Conservation (phyloP, 1,284 basidiomycete genomes). For the Xerocomus nothofagi region DNA sequence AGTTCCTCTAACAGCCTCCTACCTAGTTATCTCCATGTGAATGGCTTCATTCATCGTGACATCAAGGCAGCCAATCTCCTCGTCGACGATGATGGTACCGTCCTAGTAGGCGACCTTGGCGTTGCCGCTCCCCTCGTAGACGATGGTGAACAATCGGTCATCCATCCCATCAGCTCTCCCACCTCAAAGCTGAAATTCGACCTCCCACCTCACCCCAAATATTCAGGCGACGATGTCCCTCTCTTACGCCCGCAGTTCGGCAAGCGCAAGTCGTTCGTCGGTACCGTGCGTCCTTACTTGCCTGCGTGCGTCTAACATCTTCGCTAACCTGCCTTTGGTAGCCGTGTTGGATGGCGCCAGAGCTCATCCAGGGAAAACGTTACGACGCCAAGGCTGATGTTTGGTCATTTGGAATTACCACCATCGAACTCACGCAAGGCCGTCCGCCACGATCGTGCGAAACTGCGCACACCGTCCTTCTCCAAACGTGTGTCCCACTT, state of each 20-base stretch:
- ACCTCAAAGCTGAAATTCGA: slow-evolving; percentile 39
- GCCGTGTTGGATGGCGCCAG: slow-evolving; percentile 95
- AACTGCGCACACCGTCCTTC: slow-evolving; percentile 69
- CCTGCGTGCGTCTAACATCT: background rate
- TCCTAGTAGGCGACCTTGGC: slow-evolving; percentile 85
- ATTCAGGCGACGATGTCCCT: slow-evolving; percentile 1
- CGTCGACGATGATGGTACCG: slow-evolving; percentile 85
- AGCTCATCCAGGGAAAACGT: slow-evolving; percentile 79
- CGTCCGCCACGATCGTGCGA: slow-evolving; percentile 80
- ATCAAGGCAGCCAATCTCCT: slow-evolving; percentile 89
- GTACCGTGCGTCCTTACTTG: slow-evolving; percentile 58
- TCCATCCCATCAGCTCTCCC: slow-evolving; percentile 11
- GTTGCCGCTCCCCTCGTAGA: slow-evolving; percentile 81
- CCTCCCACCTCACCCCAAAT: slow-evolving; percentile 20
- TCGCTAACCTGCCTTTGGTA: slow-evolving; percentile 26
- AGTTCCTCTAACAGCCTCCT: slow-evolving; percentile 2
- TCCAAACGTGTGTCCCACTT: slow-evolving; percentile 59
- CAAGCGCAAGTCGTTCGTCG: slow-evolving; percentile 85
- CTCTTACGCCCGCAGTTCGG: slow-evolving; percentile 46
- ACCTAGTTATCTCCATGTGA: slow-evolving; percentile 77
- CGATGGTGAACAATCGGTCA: slow-evolving; percentile 44
- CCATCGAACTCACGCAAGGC: slow-evolving; percentile 81
- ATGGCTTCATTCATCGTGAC: slow-evolving; percentile 88
- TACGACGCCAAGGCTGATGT: slow-evolving; percentile 89
- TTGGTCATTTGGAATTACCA: slow-evolving; percentile 91